These are phyloP conservation scores for Clavispora vitiphila DNA, from an alignment of 805 yeast species.

Conservation along the genomic window DNA sequence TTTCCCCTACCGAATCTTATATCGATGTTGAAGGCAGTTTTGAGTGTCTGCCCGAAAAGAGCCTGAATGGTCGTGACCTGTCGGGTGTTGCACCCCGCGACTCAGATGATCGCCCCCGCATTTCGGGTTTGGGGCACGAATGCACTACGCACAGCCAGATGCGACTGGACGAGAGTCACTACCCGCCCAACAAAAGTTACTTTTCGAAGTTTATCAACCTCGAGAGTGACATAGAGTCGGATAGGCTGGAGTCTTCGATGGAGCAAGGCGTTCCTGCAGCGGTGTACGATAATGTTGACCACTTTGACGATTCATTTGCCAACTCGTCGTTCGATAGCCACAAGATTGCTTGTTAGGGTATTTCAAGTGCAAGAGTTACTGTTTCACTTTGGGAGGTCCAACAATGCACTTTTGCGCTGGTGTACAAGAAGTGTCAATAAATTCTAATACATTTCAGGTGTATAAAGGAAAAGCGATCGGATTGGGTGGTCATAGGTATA, in stretches of 20 bases:
- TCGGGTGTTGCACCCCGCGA: background rate
- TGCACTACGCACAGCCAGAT: background rate
- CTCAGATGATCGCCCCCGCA: background rate
- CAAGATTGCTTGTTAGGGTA: constrained; percentile 3
- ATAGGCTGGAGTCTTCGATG: background rate
- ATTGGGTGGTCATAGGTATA: background rate
- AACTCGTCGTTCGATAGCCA: background rate
- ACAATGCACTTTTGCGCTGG: no score
- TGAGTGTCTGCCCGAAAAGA: background rate
- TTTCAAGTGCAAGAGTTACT: no score
- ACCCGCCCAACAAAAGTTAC: background rate
- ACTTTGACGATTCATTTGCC: background rate
- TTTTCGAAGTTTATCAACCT: background rate
- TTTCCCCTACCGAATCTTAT: background rate
- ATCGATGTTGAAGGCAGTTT: background rate
- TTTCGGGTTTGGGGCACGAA: background rate
- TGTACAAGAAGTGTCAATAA: background rate
- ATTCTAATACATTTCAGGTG: background rate
- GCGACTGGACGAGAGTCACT: background rate
- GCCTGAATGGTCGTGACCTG: background rate
- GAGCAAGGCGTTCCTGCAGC: background rate
- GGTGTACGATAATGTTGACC: background rate
- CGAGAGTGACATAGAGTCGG: background rate
- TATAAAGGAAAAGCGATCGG: background rate
- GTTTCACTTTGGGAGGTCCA: no score